These are phyloP conservation scores for Phalaenopsis aphrodite DNA, from an alignment of 106 monocot species.

Conservation along the genomic window DNA sequence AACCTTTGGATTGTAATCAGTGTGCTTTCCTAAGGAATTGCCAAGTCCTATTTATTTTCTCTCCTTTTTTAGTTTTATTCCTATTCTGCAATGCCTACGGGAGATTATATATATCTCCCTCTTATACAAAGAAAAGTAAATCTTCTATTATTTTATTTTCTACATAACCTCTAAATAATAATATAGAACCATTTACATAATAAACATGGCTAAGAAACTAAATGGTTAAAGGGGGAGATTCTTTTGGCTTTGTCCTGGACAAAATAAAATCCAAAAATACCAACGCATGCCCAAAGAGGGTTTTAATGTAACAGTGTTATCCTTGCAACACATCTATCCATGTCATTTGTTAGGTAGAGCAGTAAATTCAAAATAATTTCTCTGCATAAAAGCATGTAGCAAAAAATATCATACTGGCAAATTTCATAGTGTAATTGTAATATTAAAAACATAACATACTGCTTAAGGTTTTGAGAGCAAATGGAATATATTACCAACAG, in stretches of 20 bases:
- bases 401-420: neutral
- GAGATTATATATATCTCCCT: no score
- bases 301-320: neutral
- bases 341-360: neutral
- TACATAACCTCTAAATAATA: no score
- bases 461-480: neutral
- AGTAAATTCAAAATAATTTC: neutral
- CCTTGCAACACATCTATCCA: neutral
- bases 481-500: constrained; percentile 54
- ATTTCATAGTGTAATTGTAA: neutral
- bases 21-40: no score
- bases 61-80: no score
- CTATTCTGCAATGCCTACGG: no score
- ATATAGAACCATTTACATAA: no score
- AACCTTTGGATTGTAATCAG: no score
- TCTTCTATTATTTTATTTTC: no score
- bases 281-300: neutral
- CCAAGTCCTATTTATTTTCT: no score
- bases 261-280: neutral
- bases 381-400: neutral
- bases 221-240: neutral
- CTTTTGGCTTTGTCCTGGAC: neutral
- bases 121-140: no score
- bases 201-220: no score
- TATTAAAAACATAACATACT: neutral